phyloP scores from a whole-genome alignment of 2,329 filamentous ascomycete genomes.

The Aspergillus caelatus region DNA sequence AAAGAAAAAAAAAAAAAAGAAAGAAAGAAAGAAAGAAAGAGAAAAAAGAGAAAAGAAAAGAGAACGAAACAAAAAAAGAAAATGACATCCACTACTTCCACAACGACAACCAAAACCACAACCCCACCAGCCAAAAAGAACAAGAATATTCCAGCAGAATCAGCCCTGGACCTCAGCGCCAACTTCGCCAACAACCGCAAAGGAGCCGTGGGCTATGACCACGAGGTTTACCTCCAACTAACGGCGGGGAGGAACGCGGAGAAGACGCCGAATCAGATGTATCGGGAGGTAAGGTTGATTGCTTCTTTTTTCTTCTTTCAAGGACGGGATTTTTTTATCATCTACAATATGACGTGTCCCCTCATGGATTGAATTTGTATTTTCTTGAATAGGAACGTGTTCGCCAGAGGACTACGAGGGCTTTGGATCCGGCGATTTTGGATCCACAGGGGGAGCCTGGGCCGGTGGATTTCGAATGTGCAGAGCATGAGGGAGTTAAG shows the following conservation, averaged over 20 bases:
- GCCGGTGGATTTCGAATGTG: slow-evolving; percentile 32
- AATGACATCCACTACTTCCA: slow-evolving; percentile 9
- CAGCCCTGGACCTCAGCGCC: slow-evolving; percentile 57
- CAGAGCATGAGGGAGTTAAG: slow-evolving; percentile 22
- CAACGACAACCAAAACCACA: background rate
- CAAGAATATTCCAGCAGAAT: slow-evolving; percentile 26
- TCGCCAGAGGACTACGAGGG: slow-evolving; percentile 23
- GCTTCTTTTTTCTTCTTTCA: background rate
- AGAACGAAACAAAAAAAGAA: background rate
- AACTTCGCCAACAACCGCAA: slow-evolving; percentile 22
- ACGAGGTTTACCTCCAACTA: slow-evolving; percentile 35
- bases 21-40: too few species aligned
- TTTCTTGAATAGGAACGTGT: slow-evolving; percentile 27
- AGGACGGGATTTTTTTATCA: background rate
- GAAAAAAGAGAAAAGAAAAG: background rate
- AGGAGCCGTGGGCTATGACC: slow-evolving; percentile 32
- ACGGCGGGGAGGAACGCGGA: slow-evolving; percentile 23
- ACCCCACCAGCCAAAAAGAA: background rate
- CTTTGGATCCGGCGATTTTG: slow-evolving; percentile 32
- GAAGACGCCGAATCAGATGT: slow-evolving; percentile 36
- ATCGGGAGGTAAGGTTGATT: slow-evolving; percentile 28
- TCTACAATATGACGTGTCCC: background rate
- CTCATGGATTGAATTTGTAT: slow-evolving; percentile 6
- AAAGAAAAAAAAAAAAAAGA: too few species aligned
- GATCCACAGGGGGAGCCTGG: slow-evolving; percentile 29